Evolutionary conservation across 2,329 filamentous ascomycete genomes (phyloP).

Genomic region (Trichoderma cornu-damae): DNA sequence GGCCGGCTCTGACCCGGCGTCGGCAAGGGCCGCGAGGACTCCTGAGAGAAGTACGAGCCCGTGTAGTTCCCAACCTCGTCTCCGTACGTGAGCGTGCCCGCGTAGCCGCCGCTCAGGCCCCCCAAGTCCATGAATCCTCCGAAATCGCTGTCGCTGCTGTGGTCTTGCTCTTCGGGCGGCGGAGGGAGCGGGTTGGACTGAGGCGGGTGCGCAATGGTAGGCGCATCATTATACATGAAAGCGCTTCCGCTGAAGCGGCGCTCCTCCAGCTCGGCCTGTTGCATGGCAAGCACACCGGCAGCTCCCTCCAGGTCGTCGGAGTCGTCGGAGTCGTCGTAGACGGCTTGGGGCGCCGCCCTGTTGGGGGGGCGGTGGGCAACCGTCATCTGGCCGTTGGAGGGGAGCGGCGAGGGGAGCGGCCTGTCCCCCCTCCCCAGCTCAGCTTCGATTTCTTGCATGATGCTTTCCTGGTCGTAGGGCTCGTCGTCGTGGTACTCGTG

Average conservation of each 20-base stretch:
- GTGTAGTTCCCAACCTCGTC: conserved; percentile 40
- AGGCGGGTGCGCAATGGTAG: conserved; percentile 10
- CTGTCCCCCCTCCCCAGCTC: conserved; percentile 41
- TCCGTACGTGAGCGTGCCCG: conserved; percentile 48
- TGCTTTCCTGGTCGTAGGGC: conserved; percentile 44
- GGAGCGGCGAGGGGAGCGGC: conserved; percentile 30
- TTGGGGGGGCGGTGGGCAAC: conserved; percentile 32
- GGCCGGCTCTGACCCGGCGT: conserved; percentile 35
- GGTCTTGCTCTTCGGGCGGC: conserved; percentile 44
- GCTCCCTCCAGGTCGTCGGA: conserved; percentile 86
- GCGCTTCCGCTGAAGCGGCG: conserved; percentile 40
- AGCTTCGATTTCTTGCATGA: conserved; percentile 55
- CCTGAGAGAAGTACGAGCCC: conserved; percentile 37
- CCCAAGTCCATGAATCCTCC: conserved; percentile 62
- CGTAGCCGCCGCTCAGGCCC: conserved; percentile 67
- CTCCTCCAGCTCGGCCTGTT: conserved; percentile 75
- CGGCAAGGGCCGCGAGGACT: conserved; percentile 46
- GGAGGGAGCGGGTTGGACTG: conserved; percentile 38
- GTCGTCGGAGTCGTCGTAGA: conserved; percentile 48
- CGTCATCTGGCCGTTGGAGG: conserved; percentile 42
- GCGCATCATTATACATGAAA: conserved; percentile 31
- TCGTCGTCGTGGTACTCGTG: conserved; percentile 32
- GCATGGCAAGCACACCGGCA: conserved; percentile 77
- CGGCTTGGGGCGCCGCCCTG: neutral
- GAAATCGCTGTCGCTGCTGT: conserved; percentile 67